Percentiles rank a stretch among this genome's conserved stretches.
phyloP scores from a whole-genome alignment of 2,329 filamentous ascomycete species.

The Xylaria sp. region DNA sequence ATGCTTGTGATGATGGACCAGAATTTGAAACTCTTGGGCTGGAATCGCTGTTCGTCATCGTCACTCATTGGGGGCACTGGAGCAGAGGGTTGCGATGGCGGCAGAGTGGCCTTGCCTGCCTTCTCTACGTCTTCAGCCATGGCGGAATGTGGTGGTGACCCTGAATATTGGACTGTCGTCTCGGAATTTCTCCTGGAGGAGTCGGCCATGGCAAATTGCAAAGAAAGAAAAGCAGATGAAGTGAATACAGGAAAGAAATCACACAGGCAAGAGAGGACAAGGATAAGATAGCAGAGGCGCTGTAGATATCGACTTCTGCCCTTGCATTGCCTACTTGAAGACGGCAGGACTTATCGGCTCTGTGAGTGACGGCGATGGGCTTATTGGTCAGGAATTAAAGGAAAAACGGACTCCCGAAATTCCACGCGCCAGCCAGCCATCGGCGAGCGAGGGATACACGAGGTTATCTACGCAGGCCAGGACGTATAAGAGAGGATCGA shows the following conservation, averaged over 20 bases:
- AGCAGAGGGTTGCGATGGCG: slow-evolving; percentile 1
- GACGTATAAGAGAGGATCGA: slow-evolving; percentile 2
- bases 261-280: slow-evolving; percentile 5
- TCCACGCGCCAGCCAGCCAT: neutral
- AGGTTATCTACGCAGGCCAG: slow-evolving; percentile 4
- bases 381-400: slow-evolving; percentile 12
- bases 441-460: neutral
- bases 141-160: neutral
- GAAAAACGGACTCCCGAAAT: slow-evolving; percentile 15
- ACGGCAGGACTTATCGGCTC: slow-evolving; percentile 9
- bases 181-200: slow-evolving; percentile 16
- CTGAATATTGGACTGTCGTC: slow-evolving; percentile 8
- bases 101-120: neutral
- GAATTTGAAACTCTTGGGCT: slow-evolving; percentile 49
- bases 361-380: neutral
- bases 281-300: slow-evolving; percentile 7
- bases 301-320: slow-evolving; percentile 5
- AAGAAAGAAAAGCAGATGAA: neutral
- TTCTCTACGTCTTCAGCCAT: slow-evolving; percentile 21
- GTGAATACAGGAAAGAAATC: neutral
- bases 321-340: slow-evolving; percentile 2
- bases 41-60: slow-evolving; percentile 39
- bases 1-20: slow-evolving; percentile 52
- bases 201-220: slow-evolving; percentile 14
- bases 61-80: slow-evolving; percentile 1